phyloP scores from a whole-genome alignment of 805 yeast genomes.

The Yarrowia sp. region DNA sequence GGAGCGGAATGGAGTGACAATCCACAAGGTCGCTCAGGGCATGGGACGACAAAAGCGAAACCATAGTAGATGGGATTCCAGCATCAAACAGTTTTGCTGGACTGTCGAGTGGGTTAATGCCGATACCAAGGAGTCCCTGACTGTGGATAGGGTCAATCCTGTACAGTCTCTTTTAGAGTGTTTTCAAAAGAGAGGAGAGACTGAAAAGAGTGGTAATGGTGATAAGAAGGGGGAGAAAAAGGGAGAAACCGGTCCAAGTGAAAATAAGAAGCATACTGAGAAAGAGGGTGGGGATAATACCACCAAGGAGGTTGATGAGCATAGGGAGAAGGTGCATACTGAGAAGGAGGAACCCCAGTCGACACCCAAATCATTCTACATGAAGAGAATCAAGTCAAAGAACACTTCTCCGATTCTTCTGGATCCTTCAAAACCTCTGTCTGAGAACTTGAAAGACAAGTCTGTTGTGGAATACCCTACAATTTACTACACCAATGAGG shows the following conservation, averaged over 20 bases:
- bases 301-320: no score
- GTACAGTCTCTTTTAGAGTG: constrained; percentile 26
- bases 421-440: constrained; percentile 39
- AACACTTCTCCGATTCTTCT: constrained; percentile 26
- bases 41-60: constrained; percentile 66
- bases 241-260: background rate
- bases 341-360: background rate
- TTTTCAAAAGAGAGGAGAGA: background rate
- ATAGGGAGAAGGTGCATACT: background rate
- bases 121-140: constrained; percentile 36
- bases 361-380: constrained; percentile 18
- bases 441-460: constrained; percentile 50
- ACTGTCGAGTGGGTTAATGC: constrained; percentile 66
- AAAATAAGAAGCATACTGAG: no score
- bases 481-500: constrained; percentile 38
- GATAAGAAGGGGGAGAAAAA: background rate
- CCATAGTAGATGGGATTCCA: constrained; percentile 67
- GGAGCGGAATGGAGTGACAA: constrained; percentile 61
- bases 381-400: constrained; percentile 30
- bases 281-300: background rate
- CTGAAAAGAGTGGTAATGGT: background rate
- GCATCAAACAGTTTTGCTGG: constrained; percentile 64
- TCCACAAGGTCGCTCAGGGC: constrained; percentile 62
- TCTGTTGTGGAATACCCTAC: constrained; percentile 79
- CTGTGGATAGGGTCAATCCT: constrained; percentile 5